These are phyloP conservation scores for Shiraia sp. DNA, from an alignment of 2,329 filamentous ascomycete genomes.

Conservation along the genomic window DNA sequence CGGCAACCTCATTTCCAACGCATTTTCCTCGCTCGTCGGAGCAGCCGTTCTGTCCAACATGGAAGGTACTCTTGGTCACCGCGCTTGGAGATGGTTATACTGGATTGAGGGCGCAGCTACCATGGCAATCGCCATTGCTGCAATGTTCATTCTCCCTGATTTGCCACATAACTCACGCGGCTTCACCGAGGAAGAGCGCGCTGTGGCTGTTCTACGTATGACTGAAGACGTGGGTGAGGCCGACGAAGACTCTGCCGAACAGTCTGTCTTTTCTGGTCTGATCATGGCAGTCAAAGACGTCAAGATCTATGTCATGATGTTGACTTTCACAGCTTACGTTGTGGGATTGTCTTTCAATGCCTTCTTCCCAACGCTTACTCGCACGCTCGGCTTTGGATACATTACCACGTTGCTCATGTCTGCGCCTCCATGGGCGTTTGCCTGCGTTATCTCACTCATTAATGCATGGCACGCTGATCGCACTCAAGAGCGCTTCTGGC, in stretches of 20 bases:
- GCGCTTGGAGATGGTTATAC: conserved; percentile 47
- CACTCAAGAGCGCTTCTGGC: conserved; percentile 56
- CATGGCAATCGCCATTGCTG: conserved; percentile 37
- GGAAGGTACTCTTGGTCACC: conserved; percentile 39
- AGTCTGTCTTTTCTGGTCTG: conserved; percentile 58
- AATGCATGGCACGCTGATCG: conserved; percentile 58
- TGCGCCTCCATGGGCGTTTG: conserved; percentile 55
- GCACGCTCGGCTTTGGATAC: conserved; percentile 44
- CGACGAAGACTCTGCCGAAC: conserved; percentile 45
- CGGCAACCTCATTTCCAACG: conserved; percentile 49
- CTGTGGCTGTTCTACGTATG: conserved; percentile 43
- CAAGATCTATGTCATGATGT: conserved; percentile 68
- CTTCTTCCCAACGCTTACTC: conserved; percentile 45
- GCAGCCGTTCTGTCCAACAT: conserved; percentile 47
- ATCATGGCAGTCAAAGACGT: conserved; percentile 63
- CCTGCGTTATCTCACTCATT: conserved; percentile 52
- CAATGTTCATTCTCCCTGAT: conserved; percentile 38
- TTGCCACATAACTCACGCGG: conserved; percentile 49
- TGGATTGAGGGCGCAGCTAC: conserved; percentile 46
- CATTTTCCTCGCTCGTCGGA: conserved; percentile 51
- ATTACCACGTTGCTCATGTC: conserved; percentile 44
- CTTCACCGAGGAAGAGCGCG: conserved; percentile 53
- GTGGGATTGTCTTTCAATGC: conserved; percentile 52
- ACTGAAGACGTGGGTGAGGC: conserved; percentile 58
- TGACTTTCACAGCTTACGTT: conserved; percentile 65